These are phyloP conservation scores for Solanum paucissectum DNA, from an alignment of 257 asterid species.

Conservation along the genomic window DNA sequence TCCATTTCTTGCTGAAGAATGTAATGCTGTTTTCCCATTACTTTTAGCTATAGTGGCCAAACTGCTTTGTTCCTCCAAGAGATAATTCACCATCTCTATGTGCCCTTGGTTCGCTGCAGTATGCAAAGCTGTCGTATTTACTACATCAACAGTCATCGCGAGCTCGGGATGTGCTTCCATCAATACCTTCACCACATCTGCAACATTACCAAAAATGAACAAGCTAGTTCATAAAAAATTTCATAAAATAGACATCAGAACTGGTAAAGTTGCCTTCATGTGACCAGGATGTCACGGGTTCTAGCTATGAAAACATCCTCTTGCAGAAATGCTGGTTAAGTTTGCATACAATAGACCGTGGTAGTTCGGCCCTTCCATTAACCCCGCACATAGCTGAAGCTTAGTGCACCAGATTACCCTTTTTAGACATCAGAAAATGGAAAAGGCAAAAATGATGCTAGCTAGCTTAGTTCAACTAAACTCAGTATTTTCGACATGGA, in stretches of 20 bases:
- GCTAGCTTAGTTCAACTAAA: not conserved
- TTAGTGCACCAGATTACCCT: not conserved
- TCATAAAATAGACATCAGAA: not conserved
- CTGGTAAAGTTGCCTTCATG: not conserved
- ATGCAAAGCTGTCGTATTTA: constrained; percentile 37
- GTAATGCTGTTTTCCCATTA: constrained; percentile 38
- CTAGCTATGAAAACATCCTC: fast-evolving
- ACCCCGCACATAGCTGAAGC: not conserved
- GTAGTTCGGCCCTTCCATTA: not conserved
- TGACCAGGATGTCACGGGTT: not conserved
- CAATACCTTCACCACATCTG: constrained; percentile 29
- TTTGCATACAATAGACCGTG: not conserved
- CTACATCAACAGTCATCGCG: constrained; percentile 34
- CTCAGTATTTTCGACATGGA: not conserved
- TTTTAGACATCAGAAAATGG: not conserved
- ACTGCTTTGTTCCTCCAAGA: constrained; percentile 24
- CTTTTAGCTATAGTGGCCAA: constrained; percentile 30
- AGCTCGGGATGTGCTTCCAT: constrained; percentile 40
- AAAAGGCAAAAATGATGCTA: not conserved
- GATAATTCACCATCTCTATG: constrained; percentile 25
- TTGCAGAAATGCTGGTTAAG: not conserved
- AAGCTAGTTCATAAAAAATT: not conserved
- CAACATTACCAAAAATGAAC: not conserved
- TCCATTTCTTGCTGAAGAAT: constrained; percentile 45
- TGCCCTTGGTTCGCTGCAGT: constrained; percentile 41